phyloP scores from a whole-genome alignment of 768 basidiomycete genomes.

The Rubroboletus satanas region DNA sequence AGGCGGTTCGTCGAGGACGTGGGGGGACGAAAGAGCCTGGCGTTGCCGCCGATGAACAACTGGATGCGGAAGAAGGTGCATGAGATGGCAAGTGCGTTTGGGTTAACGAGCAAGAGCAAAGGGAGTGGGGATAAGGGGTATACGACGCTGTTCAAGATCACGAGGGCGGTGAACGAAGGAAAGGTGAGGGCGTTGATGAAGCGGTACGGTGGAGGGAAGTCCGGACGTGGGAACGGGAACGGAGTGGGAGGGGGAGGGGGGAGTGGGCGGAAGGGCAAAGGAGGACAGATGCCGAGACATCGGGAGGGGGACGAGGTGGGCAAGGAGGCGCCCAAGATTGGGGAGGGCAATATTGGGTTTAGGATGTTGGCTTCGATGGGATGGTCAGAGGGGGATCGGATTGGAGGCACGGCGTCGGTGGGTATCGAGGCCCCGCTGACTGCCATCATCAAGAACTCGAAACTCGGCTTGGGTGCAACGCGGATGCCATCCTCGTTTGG shows the following conservation, averaged over 20 bases:
- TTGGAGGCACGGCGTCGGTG: constrained; percentile 53
- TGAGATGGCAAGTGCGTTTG: constrained; percentile 74
- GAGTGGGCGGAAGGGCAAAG: constrained; percentile 2
- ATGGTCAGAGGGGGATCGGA: constrained; percentile 78
- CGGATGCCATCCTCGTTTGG: neutral
- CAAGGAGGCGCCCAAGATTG: constrained; percentile 81
- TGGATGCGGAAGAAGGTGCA: constrained; percentile 70
- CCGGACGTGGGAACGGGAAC: neutral
- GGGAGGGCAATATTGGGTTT: constrained; percentile 79
- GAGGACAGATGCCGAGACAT: constrained; percentile 45
- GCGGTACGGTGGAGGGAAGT: constrained; percentile 23
- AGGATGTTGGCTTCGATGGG: constrained; percentile 87
- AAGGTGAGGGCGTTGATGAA: constrained; percentile 50
- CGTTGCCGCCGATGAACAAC: constrained; percentile 77
- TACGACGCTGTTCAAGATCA: constrained; percentile 72
- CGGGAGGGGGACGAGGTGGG: constrained; percentile 88
- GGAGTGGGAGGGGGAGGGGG: neutral
- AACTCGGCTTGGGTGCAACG: constrained; percentile 75
- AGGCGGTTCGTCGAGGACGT: constrained; percentile 61
- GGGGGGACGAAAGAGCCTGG: constrained; percentile 49
- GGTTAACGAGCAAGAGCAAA: constrained; percentile 72
- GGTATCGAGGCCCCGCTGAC: constrained; percentile 75
- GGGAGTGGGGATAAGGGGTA: constrained; percentile 68
- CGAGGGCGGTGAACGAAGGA: constrained; percentile 54
- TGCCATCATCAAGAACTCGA: constrained; percentile 83